phyloP scores from a whole-genome alignment of 176 grass and related monocot genomes.

The Musa troglodytarum region DNA sequence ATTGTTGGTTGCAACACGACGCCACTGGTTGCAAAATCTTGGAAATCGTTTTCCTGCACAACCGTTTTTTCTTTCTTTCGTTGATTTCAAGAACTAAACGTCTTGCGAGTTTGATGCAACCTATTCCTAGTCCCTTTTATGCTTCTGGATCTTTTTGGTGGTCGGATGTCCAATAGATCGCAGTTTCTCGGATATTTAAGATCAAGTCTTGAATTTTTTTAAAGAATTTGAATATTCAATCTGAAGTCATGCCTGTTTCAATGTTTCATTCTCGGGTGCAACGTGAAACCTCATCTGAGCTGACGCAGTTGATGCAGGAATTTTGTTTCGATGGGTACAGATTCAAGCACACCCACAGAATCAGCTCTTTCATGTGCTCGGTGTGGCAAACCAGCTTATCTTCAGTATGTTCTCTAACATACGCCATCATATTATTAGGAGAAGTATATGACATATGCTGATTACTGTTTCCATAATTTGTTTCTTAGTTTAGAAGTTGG shows the following conservation, averaged over 20 bases:
- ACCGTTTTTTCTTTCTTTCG: no score
- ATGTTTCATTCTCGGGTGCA: background rate
- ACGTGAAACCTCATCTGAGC: background rate
- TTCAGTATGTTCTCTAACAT: slow-evolving; percentile 42
- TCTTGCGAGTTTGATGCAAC: no score
- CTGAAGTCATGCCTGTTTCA: background rate
- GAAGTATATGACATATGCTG: background rate
- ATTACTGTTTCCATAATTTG: background rate
- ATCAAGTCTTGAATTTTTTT: no score
- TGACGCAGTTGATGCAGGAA: background rate
- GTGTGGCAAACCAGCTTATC: slow-evolving; percentile 75
- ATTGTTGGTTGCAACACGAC: no score
- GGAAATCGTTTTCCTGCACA: no score
- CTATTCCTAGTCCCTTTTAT: no score
- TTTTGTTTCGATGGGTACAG: slow-evolving; percentile 49
- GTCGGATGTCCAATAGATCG: no score
- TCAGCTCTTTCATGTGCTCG: slow-evolving; percentile 47
- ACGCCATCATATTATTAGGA: background rate
- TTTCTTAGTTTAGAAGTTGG: background rate
- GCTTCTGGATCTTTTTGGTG: no score
- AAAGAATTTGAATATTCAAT: no score
- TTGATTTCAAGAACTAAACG: no score
- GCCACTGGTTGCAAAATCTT: no score
- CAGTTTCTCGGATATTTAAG: no score
- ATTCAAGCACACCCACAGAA: slow-evolving; percentile 20